Base-by-base conservation (phyloP, 73 alveolate genomes). In the Diophrys appendiculata region DNA sequence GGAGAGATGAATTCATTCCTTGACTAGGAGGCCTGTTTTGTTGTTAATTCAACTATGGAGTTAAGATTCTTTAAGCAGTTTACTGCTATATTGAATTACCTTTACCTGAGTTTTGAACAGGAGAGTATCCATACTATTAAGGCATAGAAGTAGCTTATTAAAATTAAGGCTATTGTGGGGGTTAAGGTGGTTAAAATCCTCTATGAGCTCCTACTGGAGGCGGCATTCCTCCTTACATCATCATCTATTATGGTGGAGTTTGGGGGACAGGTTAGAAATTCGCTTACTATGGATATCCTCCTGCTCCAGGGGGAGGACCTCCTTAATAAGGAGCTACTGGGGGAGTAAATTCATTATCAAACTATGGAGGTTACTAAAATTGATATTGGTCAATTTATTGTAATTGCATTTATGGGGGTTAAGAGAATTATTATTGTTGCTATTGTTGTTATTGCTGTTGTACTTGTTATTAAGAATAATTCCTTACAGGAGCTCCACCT, bases 401-500 rank as follows among this genome's bases (percentile, higher is more conserved):
- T 8, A 53, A 11, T 52, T 73, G 83, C 83, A 26, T 72, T 31
- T 30, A 8, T 24, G 18, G 11, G 5, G 30, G 88, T 69, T 68
- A 43, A n/a, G 52, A 55, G 29, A 2, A 29, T 83, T 31, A 72
- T 72, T 23, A 80, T 65, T 23, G 43, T 0, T 82, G 83, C 70
- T 79, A 81, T n/a, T n/a, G n/a, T n/a, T n/a, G n/a, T n/a, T n/a
- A n/a, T n/a, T n/a, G n/a, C n/a, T n/a, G n/a, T n/a, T n/a, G n/a
- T n/a, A n/a, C n/a, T n/a, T n/a, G n/a, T n/a, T n/a, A n/a, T n/a
- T n/a, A n/a, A n/a, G n/a, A n/a, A n/a, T n/a, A n/a, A n/a, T n/a
- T n/a, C n/a, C n/a, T 79, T 22, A 79, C 81, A 35, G 88, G 88
- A 14, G 88, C 88, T 1, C 88, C 88, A 11, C 82, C 88, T 1